Percentiles rank a stretch among this genome's conserved stretches.
These are phyloP conservation scores for Eucalyptus curtisii DNA, from an alignment of 345 rosid species.

Conservation along the genomic window DNA sequence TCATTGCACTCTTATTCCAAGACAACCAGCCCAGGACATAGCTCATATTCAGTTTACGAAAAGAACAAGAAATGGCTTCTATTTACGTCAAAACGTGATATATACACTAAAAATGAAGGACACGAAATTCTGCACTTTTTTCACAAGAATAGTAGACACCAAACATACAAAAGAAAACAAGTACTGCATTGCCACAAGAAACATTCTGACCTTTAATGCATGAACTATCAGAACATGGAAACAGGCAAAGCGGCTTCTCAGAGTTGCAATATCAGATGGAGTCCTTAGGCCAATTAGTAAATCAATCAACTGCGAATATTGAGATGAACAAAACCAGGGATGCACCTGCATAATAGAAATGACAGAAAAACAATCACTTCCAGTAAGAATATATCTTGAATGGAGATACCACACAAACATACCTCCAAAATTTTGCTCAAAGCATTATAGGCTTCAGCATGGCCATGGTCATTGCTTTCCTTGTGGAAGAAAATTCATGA, in stretches of 20 bases:
- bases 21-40: background rate
- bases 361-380: background rate
- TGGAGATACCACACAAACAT: background rate
- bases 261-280: conserved; percentile 35
- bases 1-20: background rate
- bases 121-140: background rate
- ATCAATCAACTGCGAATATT: conserved; percentile 51
- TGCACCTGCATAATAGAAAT: conserved; percentile 49
- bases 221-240: conserved; percentile 56
- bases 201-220: conserved; percentile 41
- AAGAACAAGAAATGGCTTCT: too few relatives aligned
- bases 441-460: conserved; percentile 54
- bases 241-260: conserved; percentile 65
- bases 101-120: background rate
- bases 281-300: conserved; percentile 48
- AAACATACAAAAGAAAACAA: background rate
- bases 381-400: background rate
- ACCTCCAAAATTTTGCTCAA: conserved; percentile 72
- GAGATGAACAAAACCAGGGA: conserved; percentile 57
- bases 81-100: background rate
- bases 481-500: conserved; percentile 9
- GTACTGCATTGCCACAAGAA: background rate
- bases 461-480: conserved; percentile 41
- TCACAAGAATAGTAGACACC: background rate
- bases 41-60: background rate